Evolutionary conservation across 1,284 basidiomycete genomes (phyloP), one percentile per base, ranked within the genome.

Genomic region (Malassezia cuniculi): DNA sequence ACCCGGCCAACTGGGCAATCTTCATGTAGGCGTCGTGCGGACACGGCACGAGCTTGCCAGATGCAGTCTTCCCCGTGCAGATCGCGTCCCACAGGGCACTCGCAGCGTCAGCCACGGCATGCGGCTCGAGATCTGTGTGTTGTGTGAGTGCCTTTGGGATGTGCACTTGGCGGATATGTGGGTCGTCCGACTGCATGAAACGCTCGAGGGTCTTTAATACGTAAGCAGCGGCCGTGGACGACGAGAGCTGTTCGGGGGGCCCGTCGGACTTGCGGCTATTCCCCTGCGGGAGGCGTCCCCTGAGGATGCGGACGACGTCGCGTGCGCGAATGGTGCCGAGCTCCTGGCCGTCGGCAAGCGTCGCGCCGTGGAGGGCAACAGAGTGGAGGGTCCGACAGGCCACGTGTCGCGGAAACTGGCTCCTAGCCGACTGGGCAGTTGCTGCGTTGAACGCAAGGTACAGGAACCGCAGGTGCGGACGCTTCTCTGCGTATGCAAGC

Each of bases 1-100:
- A 41, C 11, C 48, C 49, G 28, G 47, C 50, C 27, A 61, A 38
- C 30, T 61, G 58, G 10, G 59, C 46, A 17, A 55, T 39, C 47
- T 61, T 61, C 47, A 61, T 54, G 36, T 61, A 61, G 27, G 50
- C 58, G 30, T 61, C 58, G 39, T 61, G 58, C 3, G 58, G 58
- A 18, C 56, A 58, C 16, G 34, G 42, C 27, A 58, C 52, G 6
- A 47, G 34, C 17, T 50, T 46, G 31, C 46, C 47, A 33, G 31
- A 35, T 6, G 47, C 45, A 2, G 48, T 39, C 3, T 39, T 33
- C 12, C 52, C 52, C 27, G 44, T 29, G 20, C 48, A 40, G 17
- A 61, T 54, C 14, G 46, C 31, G 14, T 55, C 43, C 58, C 58
- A 61, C 7, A 61, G 44, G 32, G 46, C 38, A 28, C 50, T 40